Evolutionary conservation across 495 filamentous ascomycete genomes (phyloP), one percentile per base, ranked within the genome.

Genomic region (Talaromyces borbonicus): DNA sequence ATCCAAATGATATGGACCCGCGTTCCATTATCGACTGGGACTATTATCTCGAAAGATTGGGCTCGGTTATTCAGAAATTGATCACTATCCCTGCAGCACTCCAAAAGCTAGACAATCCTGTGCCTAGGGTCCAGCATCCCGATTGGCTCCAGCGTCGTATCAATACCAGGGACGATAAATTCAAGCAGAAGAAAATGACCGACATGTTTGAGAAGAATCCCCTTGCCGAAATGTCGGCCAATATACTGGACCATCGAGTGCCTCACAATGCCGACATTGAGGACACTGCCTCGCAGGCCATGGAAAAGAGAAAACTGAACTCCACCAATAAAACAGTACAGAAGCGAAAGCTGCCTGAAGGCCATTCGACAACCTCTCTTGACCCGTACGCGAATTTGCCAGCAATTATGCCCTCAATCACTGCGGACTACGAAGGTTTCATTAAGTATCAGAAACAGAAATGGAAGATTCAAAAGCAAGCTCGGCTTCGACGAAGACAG

Each of bases 101-200:
- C 14, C 92, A 99, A 59, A 97, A 95, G 60, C 73, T 97, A 31
- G 75, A 83, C 26, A 99, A 99, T 55, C 92, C 92, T 1, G 90
- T 96, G 14, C 92, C 92, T 3, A 74, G 92, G 47, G 85, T 99
- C 38, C 73, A 85, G 12, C 92, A 99, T 68, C 92, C 92, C 0
- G 92, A 99, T 30, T 99, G 92, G 92, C 70, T 99, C 22, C 89
- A 95, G 53, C 79, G 87, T 31, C 71, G 90, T 38, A 96, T 99
- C 62, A 87, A 90, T 54, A 79, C 81, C 56, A 95, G 94, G 61
- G 93, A 99, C 47, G 92, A 99, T 59, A 87, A 80, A 56, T 84
- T 96, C 71, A 95, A 97, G 71, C 92, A 99, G 65, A 92, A 87
- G 69, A 97, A 96, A 67, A 84, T 99, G 75, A 97, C 92, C 0